A percentile compares a stretch with the other conserved stretches of the same genome.
phyloP scores from a whole-genome alignment of 805 yeast species.

The Nakazawaea peltata region DNA sequence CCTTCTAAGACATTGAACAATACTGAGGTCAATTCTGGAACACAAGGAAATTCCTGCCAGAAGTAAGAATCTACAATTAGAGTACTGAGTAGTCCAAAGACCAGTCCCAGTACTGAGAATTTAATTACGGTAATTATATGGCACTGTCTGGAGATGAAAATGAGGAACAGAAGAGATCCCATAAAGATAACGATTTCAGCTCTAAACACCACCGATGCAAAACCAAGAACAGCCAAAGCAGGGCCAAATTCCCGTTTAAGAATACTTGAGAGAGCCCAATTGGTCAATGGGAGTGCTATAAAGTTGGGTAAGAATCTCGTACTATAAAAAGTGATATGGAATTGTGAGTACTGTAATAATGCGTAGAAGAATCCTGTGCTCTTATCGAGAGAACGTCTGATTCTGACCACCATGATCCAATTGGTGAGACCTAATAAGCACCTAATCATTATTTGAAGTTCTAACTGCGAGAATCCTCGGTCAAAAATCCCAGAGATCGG shows the following conservation, averaged over 20 bases:
- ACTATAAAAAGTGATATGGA: conserved; percentile 75
- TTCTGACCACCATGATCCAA: conserved; percentile 38
- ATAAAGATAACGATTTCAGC: conserved; percentile 58
- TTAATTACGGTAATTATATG: conserved; percentile 30
- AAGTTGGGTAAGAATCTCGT: conserved; percentile 86
- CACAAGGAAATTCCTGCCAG: conserved; percentile 42
- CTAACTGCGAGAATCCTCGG: conserved; percentile 13
- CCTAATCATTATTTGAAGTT: conserved; percentile 49
- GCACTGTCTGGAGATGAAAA: conserved; percentile 40
- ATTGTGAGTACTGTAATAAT: conserved; percentile 55
- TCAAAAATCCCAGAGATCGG: conserved; percentile 21
- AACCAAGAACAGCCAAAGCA: conserved; percentile 47
- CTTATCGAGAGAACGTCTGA: conserved; percentile 33
- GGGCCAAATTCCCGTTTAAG: conserved; percentile 40
- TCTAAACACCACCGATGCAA: conserved; percentile 63
- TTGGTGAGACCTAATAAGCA: conserved; percentile 57
- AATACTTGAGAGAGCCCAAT: conserved; percentile 42
- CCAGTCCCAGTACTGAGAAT: conserved; percentile 31
- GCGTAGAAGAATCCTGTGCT: conserved; percentile 44
- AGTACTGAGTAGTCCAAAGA: conserved; percentile 42
- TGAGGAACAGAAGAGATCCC: conserved; percentile 37
- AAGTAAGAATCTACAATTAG: conserved; percentile 61
- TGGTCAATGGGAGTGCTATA: conserved; percentile 68
- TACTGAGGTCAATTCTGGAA: conserved; percentile 75
- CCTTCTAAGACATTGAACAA: conserved; percentile 72